Evolutionary conservation across 306 rosid species (phyloP).

Genomic region (Chamaecrista fasciculata): DNA sequence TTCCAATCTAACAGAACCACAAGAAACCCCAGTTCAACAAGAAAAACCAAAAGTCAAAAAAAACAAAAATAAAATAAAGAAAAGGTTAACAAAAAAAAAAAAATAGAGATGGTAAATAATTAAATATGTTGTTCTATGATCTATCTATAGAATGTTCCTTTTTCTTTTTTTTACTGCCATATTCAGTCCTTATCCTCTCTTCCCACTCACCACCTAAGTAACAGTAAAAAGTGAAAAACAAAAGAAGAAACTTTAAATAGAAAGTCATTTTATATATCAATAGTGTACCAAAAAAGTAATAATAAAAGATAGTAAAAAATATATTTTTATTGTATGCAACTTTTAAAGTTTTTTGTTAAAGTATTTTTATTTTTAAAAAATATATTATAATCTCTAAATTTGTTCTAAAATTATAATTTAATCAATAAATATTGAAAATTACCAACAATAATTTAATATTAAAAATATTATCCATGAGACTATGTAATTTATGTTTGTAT

Average conservation of each 20-base stretch:
- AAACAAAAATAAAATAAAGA: background rate
- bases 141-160: conserved; percentile 6
- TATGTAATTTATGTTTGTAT: too few species aligned
- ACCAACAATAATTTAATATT: too few species aligned
- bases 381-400: too few species aligned
- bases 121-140: conserved; percentile 1
- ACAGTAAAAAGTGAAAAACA: background rate
- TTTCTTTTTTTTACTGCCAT: background rate
- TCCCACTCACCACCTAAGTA: background rate
- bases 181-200: too few species aligned
- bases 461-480: too few species aligned
- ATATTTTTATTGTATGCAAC: too few species aligned
- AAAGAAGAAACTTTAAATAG: background rate
- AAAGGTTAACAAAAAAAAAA: background rate
- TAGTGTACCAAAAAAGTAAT: background rate
- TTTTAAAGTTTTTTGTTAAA: too few species aligned
- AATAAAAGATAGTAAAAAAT: too few species aligned
- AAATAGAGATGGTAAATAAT: background rate
- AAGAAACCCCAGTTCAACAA: conserved; percentile 11
- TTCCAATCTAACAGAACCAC: conserved; percentile 18
- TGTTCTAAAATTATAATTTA: too few species aligned
- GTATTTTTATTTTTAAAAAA: too few species aligned
- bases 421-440: too few species aligned
- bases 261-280: too few species aligned
- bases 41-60: background rate